phyloP scores from a whole-genome alignment of 73 alveolate species.

The Symbiodinium natans region DNA sequence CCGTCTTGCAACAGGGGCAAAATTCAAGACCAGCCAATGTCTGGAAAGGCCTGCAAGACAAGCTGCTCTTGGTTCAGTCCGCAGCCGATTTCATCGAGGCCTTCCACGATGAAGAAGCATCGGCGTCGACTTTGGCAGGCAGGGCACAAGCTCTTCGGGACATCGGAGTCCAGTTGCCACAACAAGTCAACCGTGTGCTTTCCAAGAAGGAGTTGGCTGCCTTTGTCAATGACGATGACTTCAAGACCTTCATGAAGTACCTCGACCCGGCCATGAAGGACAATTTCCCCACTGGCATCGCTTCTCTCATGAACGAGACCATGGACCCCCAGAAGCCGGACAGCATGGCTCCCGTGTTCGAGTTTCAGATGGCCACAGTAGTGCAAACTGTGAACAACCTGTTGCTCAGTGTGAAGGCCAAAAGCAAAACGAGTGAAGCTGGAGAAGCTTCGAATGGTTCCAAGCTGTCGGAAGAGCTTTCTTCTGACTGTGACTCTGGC shows the following conservation, averaged over 20 bases:
- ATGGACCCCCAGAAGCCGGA: background rate
- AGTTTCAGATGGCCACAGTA: background rate
- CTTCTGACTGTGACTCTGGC: background rate
- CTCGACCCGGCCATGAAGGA: background rate
- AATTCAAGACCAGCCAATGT: background rate
- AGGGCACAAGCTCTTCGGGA: background rate
- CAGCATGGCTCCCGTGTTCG: background rate
- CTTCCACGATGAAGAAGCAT: slow-evolving; percentile 19
- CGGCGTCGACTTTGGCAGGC: background rate
- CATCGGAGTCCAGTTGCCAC: slow-evolving; percentile 1
- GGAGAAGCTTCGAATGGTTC: too few species aligned
- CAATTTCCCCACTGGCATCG: background rate
- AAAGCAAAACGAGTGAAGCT: too few species aligned
- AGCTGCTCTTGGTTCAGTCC: background rate
- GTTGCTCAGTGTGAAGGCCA: background rate
- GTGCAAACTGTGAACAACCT: background rate
- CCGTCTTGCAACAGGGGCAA: background rate
- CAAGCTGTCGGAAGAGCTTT: background rate
- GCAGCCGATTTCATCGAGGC: background rate
- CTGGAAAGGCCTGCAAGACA: slow-evolving; percentile 1
- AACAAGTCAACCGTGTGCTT: background rate
- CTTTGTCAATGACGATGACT: background rate
- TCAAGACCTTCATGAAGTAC: background rate
- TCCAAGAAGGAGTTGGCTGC: background rate
- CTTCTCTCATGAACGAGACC: background rate